A percentile compares a stretch with the other conserved stretches of the same genome.
These are phyloP conservation scores for Abelmoschus esculentus DNA, from an alignment of 345 rosid genomes.

Conservation along the genomic window DNA sequence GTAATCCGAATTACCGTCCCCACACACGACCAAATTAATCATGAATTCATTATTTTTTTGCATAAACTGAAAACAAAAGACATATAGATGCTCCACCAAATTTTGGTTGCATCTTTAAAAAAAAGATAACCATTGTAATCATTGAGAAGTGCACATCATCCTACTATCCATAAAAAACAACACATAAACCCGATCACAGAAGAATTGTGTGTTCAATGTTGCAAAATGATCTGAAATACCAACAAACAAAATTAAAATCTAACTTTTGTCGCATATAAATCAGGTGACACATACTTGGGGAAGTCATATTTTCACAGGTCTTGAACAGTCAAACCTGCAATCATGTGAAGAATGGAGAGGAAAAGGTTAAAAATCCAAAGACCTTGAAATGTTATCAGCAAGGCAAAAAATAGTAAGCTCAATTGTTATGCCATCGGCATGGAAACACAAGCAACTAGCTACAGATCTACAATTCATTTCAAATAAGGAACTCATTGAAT, in stretches of 20 bases:
- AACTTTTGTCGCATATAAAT: background rate
- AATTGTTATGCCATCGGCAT: background rate
- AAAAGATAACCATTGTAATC: background rate
- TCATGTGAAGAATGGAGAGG: background rate
- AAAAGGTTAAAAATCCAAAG: background rate
- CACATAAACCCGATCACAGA: background rate
- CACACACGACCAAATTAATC: too few relatives aligned
- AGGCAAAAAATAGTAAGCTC: background rate
- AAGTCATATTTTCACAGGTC: slow-evolving; percentile 38
- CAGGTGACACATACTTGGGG: background rate
- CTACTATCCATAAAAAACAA: background rate
- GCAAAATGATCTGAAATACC: slow-evolving; percentile 4
- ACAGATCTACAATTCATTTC: background rate
- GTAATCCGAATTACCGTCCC: too few relatives aligned
- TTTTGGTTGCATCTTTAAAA: too few relatives aligned
- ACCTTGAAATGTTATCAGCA: background rate
- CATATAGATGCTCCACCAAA: too few relatives aligned
- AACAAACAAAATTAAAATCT: background rate
- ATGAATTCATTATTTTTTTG: too few relatives aligned
- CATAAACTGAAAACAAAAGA: too few relatives aligned
- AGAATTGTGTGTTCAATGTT: background rate
- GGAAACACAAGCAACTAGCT: background rate
- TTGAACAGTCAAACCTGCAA: slow-evolving; percentile 79
- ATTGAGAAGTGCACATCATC: background rate
- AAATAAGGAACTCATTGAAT: background rate